Evolutionary conservation across 2,329 filamentous ascomycete genomes (phyloP), one percentile per base, ranked within the genome.

Genomic region (Pseudocercospora cruenta): DNA sequence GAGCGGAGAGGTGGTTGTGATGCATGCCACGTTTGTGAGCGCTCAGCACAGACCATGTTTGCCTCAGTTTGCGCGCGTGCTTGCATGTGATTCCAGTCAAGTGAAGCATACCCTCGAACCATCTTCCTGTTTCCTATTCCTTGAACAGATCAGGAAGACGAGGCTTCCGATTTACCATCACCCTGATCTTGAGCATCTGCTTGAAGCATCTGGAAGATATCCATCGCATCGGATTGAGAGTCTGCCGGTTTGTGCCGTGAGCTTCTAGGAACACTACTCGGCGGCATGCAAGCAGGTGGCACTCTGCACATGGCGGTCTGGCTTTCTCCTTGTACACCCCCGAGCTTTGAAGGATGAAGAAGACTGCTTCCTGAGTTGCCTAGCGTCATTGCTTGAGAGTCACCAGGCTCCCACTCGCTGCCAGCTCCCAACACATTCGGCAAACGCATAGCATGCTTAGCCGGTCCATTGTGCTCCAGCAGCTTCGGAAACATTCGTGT

Each of bases 401-500:
- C 63, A 0, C 31, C 60, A 16, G 36, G 9, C n/a, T 36, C 62
- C 67, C 67, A 68, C 1, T 28, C 57, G 9, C 49, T 6, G 26
- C 63, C 49, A 6, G 22, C 54, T 19, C 19, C 53, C 4, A 26
- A 24, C 36, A 33, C 21, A 8, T 47, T 31, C 2, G 67, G 63
- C 22, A 73, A 57, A 10, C 67, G 66, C 67, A 71, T 69, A 31
- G 66, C 63, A 62, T 73, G 67, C 26, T 54, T 68, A 9, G 71
- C 67, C 28, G 62, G 33, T 16, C 66, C 61, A 3, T 45, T 55
- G 6, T 73, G 72, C 9, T 69, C 73, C 22, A 77, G 65, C 22
- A 80, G 61, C 2, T 67, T 67, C 0, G 80, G 80, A 21, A 78
- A 76, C 51, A 77, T 66, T 16, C 72, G 75, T 7, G 72, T 69